Evolutionary conservation across 2,329 filamentous ascomycete species (phyloP), one percentile per base, ranked within the genome.

Genomic region (Hypoxylon sp.): DNA sequence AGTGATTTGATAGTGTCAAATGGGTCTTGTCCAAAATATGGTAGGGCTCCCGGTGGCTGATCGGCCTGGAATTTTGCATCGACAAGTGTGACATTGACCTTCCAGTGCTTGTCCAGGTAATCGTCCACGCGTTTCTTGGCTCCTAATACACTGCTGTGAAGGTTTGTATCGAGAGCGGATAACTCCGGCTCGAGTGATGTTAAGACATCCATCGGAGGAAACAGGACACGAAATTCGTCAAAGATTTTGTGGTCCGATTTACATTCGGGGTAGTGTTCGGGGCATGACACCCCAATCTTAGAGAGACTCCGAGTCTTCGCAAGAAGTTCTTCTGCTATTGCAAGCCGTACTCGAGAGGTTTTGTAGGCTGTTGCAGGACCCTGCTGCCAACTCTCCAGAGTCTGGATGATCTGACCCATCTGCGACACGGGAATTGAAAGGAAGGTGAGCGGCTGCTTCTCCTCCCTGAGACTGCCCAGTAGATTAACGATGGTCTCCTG

Each of bases 71-170:
- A 63, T 1, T 62, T 56, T 5, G 37, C 26, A 37, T 70, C 65
- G 51, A 67, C 49, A 3, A 70, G 34, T n/a, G 68, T 70, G 20
- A 46, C 37, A 17, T 70, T 68, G 11, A 63, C 49, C 24, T 58
- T 67, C 65, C 65, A 70, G 34, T 65, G 37, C 11, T 43, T 49
- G 32, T 70, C 26, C 13, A 68, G 28, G 50, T 70, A 48, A 15
- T 47, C 6, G 8, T 19, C 20, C 20, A 69, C 50, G 8, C 19
- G 39, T 26, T 60, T 19, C n/a, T 3, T n/a, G 10, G 47, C 39
- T 6, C 24, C 22, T 32, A 11, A 6, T 2, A 44, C 20, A 43
- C 41, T 17, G 3, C 8, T 39, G 15, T n/a, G 39, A 22, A 57
- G 52, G 28, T 51, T 26, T 7, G 20, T 6, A 13, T 59, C 46